These are phyloP conservation scores for Globisporangium iwayamae DNA, from an alignment of 352 stramenopile species.

Conservation along the genomic window DNA sequence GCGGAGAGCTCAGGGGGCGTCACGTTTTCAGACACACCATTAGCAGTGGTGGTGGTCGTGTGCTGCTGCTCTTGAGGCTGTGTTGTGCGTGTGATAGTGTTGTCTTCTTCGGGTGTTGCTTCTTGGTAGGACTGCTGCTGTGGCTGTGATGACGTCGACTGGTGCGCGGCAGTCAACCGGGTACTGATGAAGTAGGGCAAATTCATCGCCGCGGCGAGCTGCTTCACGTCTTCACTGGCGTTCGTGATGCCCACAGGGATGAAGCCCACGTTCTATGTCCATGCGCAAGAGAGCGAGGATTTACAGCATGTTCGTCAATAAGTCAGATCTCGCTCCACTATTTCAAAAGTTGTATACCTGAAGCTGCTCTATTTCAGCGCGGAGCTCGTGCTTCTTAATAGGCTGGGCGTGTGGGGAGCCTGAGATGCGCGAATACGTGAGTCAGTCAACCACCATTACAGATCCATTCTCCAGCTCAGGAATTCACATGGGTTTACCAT, in stretches of 20 bases:
- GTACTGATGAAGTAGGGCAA: constrained; percentile 79
- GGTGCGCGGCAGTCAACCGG: constrained; percentile 31
- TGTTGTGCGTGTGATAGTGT: neutral
- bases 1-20: neutral
- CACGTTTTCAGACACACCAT: neutral
- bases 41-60: neutral
- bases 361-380: constrained; percentile 57
- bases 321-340: neutral
- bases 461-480: neutral
- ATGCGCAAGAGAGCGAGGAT: neutral
- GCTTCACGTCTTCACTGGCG: constrained; percentile 83
- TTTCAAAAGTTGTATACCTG: constrained; percentile 29
- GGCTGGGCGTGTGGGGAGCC: constrained; percentile 70
- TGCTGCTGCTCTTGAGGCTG: neutral
- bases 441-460: constrained; percentile 2
- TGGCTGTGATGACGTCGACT: constrained; percentile 17
- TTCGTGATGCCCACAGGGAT: constrained; percentile 78
- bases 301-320: neutral
- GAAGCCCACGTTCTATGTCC: constrained; percentile 43
- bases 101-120: no score
- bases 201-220: constrained; percentile 49
- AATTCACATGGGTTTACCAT: constrained; percentile 28
- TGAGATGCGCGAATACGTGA: constrained; percentile 10
- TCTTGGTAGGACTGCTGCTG: neutral
- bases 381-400: constrained; percentile 75